Base-by-base conservation (phyloP, 257 asterid genomes). In the Apocynum venetum region DNA sequence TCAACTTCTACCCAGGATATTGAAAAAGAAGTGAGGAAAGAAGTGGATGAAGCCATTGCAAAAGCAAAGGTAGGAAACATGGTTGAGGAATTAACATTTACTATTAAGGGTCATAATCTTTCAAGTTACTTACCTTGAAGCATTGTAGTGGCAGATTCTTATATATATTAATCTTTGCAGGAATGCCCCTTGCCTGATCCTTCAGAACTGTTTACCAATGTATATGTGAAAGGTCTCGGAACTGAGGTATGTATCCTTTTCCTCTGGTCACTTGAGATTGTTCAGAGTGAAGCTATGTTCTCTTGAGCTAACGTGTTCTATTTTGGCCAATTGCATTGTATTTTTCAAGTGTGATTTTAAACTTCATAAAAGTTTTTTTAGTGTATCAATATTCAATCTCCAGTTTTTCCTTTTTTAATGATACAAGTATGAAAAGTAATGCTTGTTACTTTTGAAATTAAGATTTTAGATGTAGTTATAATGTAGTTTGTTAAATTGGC, bases 1-100 rank as follows among this genome's bases (percentile, higher is more conserved):
- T 57, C 38, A 53, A 56, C 55, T 74, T 75, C 41, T 38, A 14
- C 65, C 61, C 91, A 96, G 98, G 98, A 93, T 69, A 91, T 88
- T 68, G 99, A 96, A 87, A 92, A 96, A 83, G 97, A 86, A 86
- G 72, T 80, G 66, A 91, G 96, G 76, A 91, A 96, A 85, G 86
- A 89, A 83, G 98, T 96, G 35, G 99, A 96, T 81, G 96, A 91
- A 47, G 99, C 98, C 85, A 91, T 93, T 74, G 97, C 97, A 46
- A 88, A 93, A 87, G 99, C 99, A 41, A 96, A 96, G 99, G 99
- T 96, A 81, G 77, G 89, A 81, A 85, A 36, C 55, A 48, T n/a
- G 20, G 11, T 66, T 43, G 25, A 25, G 64, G 49, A 13, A 31
- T 25, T 76, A 47, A 68, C 43, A 40, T 13, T 43, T 64, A 10